Base-by-base conservation (phyloP, 805 yeast genomes). In the Yamadazyma laniorum region DNA sequence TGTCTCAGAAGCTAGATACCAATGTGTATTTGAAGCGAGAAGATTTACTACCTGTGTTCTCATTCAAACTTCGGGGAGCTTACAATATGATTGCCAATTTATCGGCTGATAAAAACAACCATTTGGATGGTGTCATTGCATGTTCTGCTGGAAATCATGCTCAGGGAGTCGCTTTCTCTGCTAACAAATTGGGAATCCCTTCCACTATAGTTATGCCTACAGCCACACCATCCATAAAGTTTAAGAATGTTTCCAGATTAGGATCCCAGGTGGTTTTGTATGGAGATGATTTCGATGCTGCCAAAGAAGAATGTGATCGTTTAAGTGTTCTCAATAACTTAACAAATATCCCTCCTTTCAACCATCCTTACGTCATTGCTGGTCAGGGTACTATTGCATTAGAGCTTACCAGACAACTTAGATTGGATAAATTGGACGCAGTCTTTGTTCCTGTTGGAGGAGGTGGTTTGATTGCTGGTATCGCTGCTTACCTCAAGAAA, bases 101-200 rank as follows among this genome's bases (percentile, higher is more conserved):
- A 34, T 79, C 80, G 37, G 64, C 76, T n/a, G 55, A 70, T 12
- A 57, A 65, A 15, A 77, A 74, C 32, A 69, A 81, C 50, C 74
- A 82, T 47, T 52, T 87, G 59, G 71, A 75, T 34, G 99, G 99
- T 51, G 97, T 93, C 39, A 85, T 95, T 57, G 97, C 98, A 0
- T 93, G 98, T 55, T 88, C 97, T 21, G 99, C 99, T 3, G 99
- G 99, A 25, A 93, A 93, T 62, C 99, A 93, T 53, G 99, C 99
- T 1, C 99, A 93, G 59, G 99, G 99, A 49, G 98, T 93, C 11
- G 99, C 99, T 0, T 91, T 65, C 58, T 84, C 95, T 16, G 96
- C 98, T 3, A 80, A 79, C 43, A 79, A 82, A 43, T 69, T 93
- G 55, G 83, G 82, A 18, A 88, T 93, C 37, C 93, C 96, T 3